These are phyloP conservation scores for Azolla pinnata DNA, from an alignment of 75 land plant species.

Conservation along the genomic window DNA sequence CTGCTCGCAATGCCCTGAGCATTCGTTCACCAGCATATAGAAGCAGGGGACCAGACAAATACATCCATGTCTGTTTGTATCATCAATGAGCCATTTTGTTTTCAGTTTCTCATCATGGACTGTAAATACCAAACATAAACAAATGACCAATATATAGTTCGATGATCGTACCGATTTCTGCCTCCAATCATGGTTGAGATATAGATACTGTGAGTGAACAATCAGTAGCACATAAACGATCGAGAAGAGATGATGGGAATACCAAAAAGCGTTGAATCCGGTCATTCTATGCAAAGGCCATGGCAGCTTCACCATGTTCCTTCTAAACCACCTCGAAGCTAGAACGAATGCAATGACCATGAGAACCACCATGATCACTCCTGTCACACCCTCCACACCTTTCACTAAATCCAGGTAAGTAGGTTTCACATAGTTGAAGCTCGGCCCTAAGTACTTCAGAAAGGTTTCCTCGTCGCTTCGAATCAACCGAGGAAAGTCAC, in stretches of 20 bases:
- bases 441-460: background rate
- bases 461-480: slow-evolving; percentile 16
- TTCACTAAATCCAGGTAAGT: slow-evolving; percentile 33
- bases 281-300: slow-evolving; percentile 65
- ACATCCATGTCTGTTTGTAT: slow-evolving; percentile 68
- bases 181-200: slow-evolving; percentile 47
- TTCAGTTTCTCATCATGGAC: background rate
- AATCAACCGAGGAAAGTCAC: slow-evolving; percentile 52
- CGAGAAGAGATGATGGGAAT: slow-evolving; percentile 63
- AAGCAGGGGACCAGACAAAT: slow-evolving; percentile 47
- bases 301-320: slow-evolving; percentile 57
- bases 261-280: slow-evolving; percentile 88
- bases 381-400: slow-evolving; percentile 53
- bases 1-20: slow-evolving; percentile 37
- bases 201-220: slow-evolving; percentile 48
- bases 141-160: background rate
- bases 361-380: slow-evolving; percentile 51
- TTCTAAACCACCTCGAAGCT: slow-evolving; percentile 59
- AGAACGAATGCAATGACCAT: slow-evolving; percentile 61
- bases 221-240: slow-evolving; percentile 62
- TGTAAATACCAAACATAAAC: background rate
- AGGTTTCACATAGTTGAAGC: slow-evolving; percentile 38
- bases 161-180: slow-evolving; percentile 37
- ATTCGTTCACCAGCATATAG: slow-evolving; percentile 52
- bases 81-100: background rate